Percentiles rank a stretch among this genome's conserved stretches.
Conservation (phyloP, 2,329 filamentous ascomycete species). For the Aspergillus sp. region DNA sequence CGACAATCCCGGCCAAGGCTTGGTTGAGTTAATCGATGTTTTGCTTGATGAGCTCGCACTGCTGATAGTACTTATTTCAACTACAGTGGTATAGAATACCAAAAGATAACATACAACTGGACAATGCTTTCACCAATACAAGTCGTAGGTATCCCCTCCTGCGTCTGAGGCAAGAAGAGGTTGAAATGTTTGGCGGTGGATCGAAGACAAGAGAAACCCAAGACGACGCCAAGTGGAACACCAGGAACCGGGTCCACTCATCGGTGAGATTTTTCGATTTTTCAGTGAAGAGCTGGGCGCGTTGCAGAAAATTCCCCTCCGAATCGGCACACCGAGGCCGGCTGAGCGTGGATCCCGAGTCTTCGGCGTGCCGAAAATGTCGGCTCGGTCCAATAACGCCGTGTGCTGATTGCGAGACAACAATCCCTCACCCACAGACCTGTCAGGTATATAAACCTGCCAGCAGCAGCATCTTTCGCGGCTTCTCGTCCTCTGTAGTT, state of each 20-base stretch:
- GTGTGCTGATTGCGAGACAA: neutral
- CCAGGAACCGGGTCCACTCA: neutral
- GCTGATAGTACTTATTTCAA: neutral
- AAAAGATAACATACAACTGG: neutral
- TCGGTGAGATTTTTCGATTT: slow-evolving; percentile 5
- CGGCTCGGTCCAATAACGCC: slow-evolving; percentile 1
- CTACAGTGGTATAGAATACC: neutral
- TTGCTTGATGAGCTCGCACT: neutral
- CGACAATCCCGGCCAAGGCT: slow-evolving; percentile 1
- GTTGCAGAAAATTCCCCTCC: slow-evolving; percentile 1
- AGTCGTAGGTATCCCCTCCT: neutral
- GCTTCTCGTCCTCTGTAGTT: neutral
- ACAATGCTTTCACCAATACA: neutral
- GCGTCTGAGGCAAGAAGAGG: neutral
- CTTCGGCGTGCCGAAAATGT: slow-evolving; percentile 10
- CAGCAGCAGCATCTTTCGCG: neutral
- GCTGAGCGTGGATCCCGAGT: slow-evolving; percentile 1
- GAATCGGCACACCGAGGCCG: slow-evolving; percentile 14
- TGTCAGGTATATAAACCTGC: neutral
- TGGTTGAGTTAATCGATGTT: neutral
- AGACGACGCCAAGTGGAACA: slow-evolving; percentile 2
- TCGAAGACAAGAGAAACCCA: neutral
- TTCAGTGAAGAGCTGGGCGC: neutral
- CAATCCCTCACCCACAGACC: neutral
- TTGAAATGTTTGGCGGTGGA: neutral